Evolutionary conservation across 768 basidiomycete species (phyloP).

Genomic region (Arthromyces matolae): DNA sequence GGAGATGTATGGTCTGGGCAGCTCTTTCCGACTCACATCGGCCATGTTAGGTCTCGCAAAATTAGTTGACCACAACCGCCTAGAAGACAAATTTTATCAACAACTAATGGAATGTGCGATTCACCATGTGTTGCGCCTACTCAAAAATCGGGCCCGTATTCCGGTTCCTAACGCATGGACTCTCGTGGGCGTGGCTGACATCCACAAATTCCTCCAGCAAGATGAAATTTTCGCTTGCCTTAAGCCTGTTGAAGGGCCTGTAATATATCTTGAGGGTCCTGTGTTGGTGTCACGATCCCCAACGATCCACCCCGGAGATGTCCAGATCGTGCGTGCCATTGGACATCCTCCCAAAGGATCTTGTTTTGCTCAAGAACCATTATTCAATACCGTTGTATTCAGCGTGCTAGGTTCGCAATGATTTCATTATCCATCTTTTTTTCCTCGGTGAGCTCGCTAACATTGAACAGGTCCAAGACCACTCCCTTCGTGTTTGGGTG

Average conservation of each 20-base stretch:
- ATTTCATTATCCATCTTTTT: background rate
- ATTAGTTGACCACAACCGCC: slow-evolving; percentile 36
- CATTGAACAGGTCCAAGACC: slow-evolving; percentile 48
- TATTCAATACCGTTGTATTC: slow-evolving; percentile 66
- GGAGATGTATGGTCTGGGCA: slow-evolving; percentile 54
- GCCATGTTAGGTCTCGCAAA: slow-evolving; percentile 48
- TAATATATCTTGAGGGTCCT: slow-evolving; percentile 49
- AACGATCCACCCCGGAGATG: slow-evolving; percentile 66
- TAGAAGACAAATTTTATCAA: slow-evolving; percentile 44
- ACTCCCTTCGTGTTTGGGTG: slow-evolving; percentile 58
- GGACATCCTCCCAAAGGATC: slow-evolving; percentile 53
- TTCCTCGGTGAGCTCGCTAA: background rate
- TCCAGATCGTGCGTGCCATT: slow-evolving; percentile 57
- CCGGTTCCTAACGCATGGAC: slow-evolving; percentile 63
- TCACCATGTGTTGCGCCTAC: slow-evolving; percentile 60
- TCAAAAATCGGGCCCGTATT: slow-evolving; percentile 66
- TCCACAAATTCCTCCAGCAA: slow-evolving; percentile 47
- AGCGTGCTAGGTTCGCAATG: slow-evolving; percentile 44
- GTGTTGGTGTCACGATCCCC: slow-evolving; percentile 62
- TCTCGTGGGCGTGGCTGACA: slow-evolving; percentile 70
- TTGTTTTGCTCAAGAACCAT: slow-evolving; percentile 46
- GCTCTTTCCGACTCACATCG: slow-evolving; percentile 52
- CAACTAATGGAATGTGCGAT: slow-evolving; percentile 51
- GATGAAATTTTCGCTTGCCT: slow-evolving; percentile 63
- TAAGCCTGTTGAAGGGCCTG: slow-evolving; percentile 34